Percentiles rank a stretch among this genome's conserved stretches.
phyloP scores from a whole-genome alignment of 2,329 filamentous ascomycete species.

The Trichoderma oligosporum region DNA sequence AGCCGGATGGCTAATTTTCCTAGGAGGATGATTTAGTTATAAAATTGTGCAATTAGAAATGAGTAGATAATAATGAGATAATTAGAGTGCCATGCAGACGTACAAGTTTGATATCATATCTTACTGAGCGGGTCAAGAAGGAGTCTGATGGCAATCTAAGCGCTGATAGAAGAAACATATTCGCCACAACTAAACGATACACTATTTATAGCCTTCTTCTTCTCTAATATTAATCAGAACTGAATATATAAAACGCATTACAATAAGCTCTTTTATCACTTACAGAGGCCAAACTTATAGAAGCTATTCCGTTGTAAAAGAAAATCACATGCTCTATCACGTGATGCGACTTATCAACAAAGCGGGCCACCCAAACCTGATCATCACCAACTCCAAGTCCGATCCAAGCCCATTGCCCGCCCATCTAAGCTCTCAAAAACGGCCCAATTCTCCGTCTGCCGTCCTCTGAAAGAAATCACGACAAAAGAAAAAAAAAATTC shows the following conservation, averaged over 20 bases:
- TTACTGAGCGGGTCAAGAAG: too few species aligned
- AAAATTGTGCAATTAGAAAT: neutral
- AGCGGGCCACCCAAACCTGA: slow-evolving; percentile 22
- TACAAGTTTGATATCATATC: neutral
- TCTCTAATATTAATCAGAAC: too few species aligned
- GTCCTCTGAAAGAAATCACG: slow-evolving; percentile 15
- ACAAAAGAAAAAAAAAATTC: slow-evolving; percentile 20
- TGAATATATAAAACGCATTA: too few species aligned
- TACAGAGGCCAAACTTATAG: too few species aligned
- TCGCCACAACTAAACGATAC: too few species aligned
- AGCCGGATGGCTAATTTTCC: neutral
- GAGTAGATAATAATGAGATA: neutral
- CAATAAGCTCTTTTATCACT: neutral
- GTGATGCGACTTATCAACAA: slow-evolving; percentile 7
- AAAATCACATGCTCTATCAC: neutral
- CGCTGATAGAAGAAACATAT: too few species aligned
- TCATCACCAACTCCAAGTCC: slow-evolving; percentile 26
- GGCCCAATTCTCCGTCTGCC: slow-evolving; percentile 18
- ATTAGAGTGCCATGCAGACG: neutral
- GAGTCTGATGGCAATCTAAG: too few species aligned
- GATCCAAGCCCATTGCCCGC: slow-evolving; percentile 23
- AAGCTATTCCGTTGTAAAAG: neutral
- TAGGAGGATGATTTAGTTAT: too few species aligned
- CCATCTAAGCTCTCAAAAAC: slow-evolving; percentile 23
- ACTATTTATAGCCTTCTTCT: too few species aligned